Evolutionary conservation across 768 basidiomycete genomes (phyloP).

Genomic region (Termitomyces sp.): DNA sequence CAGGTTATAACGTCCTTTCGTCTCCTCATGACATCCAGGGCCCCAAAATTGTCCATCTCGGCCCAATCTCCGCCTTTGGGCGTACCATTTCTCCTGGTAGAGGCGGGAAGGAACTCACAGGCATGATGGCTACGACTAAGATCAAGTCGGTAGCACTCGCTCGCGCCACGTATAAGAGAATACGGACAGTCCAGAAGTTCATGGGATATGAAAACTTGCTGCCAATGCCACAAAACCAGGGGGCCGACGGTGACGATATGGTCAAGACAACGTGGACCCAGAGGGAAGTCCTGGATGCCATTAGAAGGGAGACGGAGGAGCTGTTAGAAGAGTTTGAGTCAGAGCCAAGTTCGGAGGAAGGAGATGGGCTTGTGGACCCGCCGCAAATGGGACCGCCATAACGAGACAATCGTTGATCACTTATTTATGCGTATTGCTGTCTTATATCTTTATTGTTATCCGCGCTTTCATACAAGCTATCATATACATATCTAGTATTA

Average conservation of each 20-base stretch:
- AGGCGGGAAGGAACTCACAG: conserved; percentile 16
- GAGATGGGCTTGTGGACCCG: conserved; percentile 23
- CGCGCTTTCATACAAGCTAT: background rate
- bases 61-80: conserved; percentile 39
- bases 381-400: conserved; percentile 2
- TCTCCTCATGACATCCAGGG: conserved; percentile 31
- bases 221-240: conserved; percentile 33
- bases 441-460: background rate
- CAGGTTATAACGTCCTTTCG: conserved; percentile 34
- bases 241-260: conserved; percentile 26
- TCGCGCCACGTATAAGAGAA: conserved; percentile 53
- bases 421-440: background rate
- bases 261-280: conserved; percentile 47
- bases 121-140: conserved; percentile 30
- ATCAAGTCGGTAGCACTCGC: conserved; percentile 49
- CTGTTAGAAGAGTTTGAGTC: conserved; percentile 56
- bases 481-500: conserved; percentile 4
- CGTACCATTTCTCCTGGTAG: conserved; percentile 25
- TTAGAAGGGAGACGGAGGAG: conserved; percentile 50
- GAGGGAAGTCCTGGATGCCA: conserved; percentile 43
- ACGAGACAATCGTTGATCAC: background rate
- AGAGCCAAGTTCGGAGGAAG: conserved; percentile 22
- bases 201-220: conserved; percentile 61
- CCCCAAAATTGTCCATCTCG: conserved; percentile 57
- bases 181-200: conserved; percentile 55